Conservation (phyloP, 768 basidiomycete species). For the Gloeostereum incarnatum region DNA sequence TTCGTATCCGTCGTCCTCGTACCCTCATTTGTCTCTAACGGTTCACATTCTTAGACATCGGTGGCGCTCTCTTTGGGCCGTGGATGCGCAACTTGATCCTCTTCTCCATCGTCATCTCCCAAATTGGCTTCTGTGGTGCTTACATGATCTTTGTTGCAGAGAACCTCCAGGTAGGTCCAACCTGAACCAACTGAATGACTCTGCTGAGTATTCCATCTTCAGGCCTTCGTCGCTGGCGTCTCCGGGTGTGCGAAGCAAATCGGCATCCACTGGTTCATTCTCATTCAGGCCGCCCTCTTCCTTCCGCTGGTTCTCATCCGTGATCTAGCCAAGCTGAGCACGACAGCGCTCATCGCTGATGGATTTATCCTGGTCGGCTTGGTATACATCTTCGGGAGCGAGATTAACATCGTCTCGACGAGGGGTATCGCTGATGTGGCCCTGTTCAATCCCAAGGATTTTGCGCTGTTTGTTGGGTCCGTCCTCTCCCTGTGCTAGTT, state of each 20-base stretch:
- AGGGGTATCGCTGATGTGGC: slow-evolving; percentile 72
- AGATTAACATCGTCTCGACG: slow-evolving; percentile 56
- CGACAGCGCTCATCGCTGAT: slow-evolving; percentile 88
- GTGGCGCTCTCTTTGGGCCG: slow-evolving; percentile 82
- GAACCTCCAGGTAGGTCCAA: slow-evolving; percentile 51
- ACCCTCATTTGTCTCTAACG: too few species aligned
- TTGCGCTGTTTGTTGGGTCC: slow-evolving; percentile 87
- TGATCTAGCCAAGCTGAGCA: slow-evolving; percentile 90
- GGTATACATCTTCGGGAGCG: slow-evolving; percentile 83
- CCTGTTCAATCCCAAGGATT: slow-evolving; percentile 84
- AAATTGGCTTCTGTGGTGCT: slow-evolving; percentile 80
- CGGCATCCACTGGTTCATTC: slow-evolving; percentile 72
- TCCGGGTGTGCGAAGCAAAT: slow-evolving; percentile 64
- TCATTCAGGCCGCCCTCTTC: slow-evolving; percentile 78
- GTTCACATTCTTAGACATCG: slow-evolving; percentile 53
- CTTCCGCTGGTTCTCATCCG: slow-evolving; percentile 84
- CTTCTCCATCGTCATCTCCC: slow-evolving; percentile 79
- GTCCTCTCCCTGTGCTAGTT: slow-evolving; percentile 13
- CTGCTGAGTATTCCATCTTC: slow-evolving; percentile 11
- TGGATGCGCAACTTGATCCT: slow-evolving; percentile 92
- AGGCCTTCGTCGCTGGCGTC: slow-evolving; percentile 79
- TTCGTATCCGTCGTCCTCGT: slow-evolving; percentile 20
- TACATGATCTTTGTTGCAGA: slow-evolving; percentile 96
- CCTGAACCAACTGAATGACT: not conserved
- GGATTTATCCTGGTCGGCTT: slow-evolving; percentile 88